Base-by-base conservation (phyloP, 768 basidiomycete species). In the Ramaria rubella region DNA sequence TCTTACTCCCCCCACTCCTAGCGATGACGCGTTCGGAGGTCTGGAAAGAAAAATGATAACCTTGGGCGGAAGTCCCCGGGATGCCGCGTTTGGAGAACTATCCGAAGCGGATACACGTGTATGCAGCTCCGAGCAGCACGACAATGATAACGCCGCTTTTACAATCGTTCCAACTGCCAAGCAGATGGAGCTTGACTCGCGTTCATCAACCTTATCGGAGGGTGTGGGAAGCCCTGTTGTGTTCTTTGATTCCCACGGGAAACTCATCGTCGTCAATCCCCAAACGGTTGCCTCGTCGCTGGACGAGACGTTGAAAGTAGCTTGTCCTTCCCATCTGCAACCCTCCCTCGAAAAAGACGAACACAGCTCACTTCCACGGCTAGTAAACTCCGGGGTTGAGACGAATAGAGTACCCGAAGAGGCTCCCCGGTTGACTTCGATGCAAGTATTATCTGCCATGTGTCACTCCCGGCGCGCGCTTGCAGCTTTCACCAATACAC, bases 391-490 rank as follows among this genome's bases (percentile, higher is more conserved):
- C 7, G n/a, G 40, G 40, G n/a, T 2, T 8, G n/a, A n/a, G n/a
- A n/a, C 17, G n/a, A 7, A 2, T 8, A 17, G 17, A 19, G 23
- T 7, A 21, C 23, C 23, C n/a, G 46, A 30, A 19, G 23, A 48
- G 6, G 14, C 24, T 5, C 46, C 46, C 9, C 46, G 24, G 23
- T 36, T 51, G 5, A 51, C 49, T 2, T 31, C 49, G 29, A 36
- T 75, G 12, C 62, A 68, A 17, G 78, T 82, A 11, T 67, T 82
- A 1, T 50, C 65, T 3, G 69, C 64, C 42, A 65, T 85, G 2
- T 65, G 66, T 0, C 74, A 71, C 45, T 79, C 81, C 19, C 63
- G 78, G 5, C 72, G 83, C 31, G 81, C 84, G 4, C 55, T 78
- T 24, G 73, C 68, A 2, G 76, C 77, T 14, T 63, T 80, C 30